phyloP scores from a whole-genome alignment of 2,329 filamentous ascomycete species.

The Nemania sp. region DNA sequence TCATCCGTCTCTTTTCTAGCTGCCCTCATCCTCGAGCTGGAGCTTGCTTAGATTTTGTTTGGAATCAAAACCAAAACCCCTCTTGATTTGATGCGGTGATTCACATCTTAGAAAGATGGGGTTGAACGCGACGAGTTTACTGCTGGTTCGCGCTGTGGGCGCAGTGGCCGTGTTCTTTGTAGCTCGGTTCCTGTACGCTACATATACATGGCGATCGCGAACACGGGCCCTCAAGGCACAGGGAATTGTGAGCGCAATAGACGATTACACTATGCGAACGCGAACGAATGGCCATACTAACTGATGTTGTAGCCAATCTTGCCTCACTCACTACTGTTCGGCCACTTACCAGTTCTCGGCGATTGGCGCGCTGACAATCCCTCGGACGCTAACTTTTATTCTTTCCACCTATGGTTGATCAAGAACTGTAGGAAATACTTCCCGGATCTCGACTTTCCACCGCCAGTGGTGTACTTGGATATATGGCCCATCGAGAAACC shows the following conservation, averaged over 20 bases:
- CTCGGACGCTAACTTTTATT: slow-evolving; percentile 33
- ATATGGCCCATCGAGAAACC: slow-evolving; percentile 33
- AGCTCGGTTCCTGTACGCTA: slow-evolving; percentile 31
- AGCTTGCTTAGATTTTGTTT: not conserved
- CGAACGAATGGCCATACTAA: slow-evolving; percentile 17
- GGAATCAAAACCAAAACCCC: not conserved
- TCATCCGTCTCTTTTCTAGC: not conserved
- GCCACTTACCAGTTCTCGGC: slow-evolving; percentile 33
- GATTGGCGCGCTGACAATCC: slow-evolving; percentile 32
- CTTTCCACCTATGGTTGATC: slow-evolving; percentile 33
- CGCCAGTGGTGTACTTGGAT: slow-evolving; percentile 36
- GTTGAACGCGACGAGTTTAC: slow-evolving; percentile 1
- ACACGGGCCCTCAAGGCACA: slow-evolving; percentile 30
- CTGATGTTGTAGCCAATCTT: slow-evolving; percentile 30
- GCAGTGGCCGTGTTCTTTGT: slow-evolving; percentile 23
- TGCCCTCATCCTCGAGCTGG: not conserved
- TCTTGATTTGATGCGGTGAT: not conserved
- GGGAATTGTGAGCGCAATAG: slow-evolving; percentile 33
- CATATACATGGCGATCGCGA: slow-evolving; percentile 28
- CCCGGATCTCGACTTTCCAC: slow-evolving; percentile 29
- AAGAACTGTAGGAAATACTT: slow-evolving; percentile 34
- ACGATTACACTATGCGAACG: not conserved
- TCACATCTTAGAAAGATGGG: slow-evolving; percentile 14
- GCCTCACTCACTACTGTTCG: slow-evolving; percentile 35
- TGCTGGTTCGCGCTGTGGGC: slow-evolving; percentile 27